Evolutionary conservation across 176 grass and related monocot species (phyloP), one percentile per base, ranked within the genome.

Genomic region (Eremochloa ophiuroides): DNA sequence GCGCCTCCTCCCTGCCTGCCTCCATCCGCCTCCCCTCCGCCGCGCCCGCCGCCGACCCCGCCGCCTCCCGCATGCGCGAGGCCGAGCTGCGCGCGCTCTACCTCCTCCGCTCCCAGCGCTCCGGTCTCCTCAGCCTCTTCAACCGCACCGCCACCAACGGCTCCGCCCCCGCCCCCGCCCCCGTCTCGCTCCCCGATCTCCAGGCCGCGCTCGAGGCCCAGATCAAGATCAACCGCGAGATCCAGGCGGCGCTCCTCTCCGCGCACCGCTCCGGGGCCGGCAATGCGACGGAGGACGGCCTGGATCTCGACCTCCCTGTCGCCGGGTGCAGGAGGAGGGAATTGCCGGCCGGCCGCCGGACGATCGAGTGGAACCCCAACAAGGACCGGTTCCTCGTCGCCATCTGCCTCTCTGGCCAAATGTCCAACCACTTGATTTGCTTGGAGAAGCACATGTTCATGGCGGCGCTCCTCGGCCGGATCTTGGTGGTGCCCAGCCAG

Each of bases 371-470:
- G 96, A 95, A 82, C 43, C 96, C 96, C 33, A 99, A 88, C 85
- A 99, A 95, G 12, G 80, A 95, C 56, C 62, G 75, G 2, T 95
- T 88, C 82, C 88, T 99, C 22, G 88, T 99, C 10, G 93, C 91
- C 31, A 85, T 99, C 77, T 99, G 96, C 43, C 18, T 93, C 28
- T 93, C 93, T 1, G 96, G 96, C 31, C 96, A 99, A 64, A 99
- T 99, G 93, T 99, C 96, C 27, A 99, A 99, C 86, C 96, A 99
- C 48, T 68, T 99, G 84, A 95, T 99, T 64, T 99, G 96, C 83
- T 79, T 99, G 79, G 96, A 99, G 86, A 99, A 99, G 81, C 93
- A 99, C 86, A 99, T 99, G 93, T 95, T 99, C 82, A 88, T 99
- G 23, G 91, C 96, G 0, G 96, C 96, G 2, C 83, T 99, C 15